Base-by-base conservation (phyloP, 1,139 yeast species). In the Groenewaldozyma sp. region DNA sequence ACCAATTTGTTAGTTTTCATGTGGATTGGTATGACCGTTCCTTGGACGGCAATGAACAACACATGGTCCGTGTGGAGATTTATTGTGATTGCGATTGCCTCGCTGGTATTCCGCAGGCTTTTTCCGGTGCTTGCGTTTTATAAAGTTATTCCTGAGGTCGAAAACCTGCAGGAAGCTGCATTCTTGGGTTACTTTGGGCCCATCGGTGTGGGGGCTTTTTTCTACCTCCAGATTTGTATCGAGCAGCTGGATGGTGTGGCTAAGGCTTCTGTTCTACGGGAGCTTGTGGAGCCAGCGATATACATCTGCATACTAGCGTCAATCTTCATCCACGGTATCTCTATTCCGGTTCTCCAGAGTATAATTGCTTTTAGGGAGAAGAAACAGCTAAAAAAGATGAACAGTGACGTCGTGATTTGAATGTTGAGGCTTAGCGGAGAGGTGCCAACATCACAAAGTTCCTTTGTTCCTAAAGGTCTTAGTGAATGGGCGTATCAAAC, bases 101-200 rank as follows among this genome's bases (percentile, higher is more conserved):
- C 60, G 14, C 44, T 64, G 26, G 40, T 60, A 14, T 54, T 64
- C 37, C 53, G 67, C 40, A 51, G 69, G 34, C 50, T 64, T 3
- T 68, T 68, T 1, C 55, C 58, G 2, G 51, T 65, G n/a, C 38
- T 67, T 4, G 40, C 53, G 11, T 46, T 62, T 13, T 60, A 60
- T 47, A 57, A 53, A 27, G 40, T 59, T 26, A 61, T 63, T 2
- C 68, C 70, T 2, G 63, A 59, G 31, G 49, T 67, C n/a, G 49
- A 53, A 4, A 51, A 50, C n/a, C 54, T 64, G 53, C 54, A 53
- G 38, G 71, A 67, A 43, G 70, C 71, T 0, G 31, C 60, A 1
- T 67, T 67, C 43, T 55, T 59, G 4, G 71, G 71, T 6, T 66
- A 58, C 53, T 67, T 68, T 48, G 72, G 72, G 2, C 71, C 72